These are phyloP conservation scores for Fraxinus anomala DNA, from an alignment of 257 asterid genomes.

Conservation along the genomic window DNA sequence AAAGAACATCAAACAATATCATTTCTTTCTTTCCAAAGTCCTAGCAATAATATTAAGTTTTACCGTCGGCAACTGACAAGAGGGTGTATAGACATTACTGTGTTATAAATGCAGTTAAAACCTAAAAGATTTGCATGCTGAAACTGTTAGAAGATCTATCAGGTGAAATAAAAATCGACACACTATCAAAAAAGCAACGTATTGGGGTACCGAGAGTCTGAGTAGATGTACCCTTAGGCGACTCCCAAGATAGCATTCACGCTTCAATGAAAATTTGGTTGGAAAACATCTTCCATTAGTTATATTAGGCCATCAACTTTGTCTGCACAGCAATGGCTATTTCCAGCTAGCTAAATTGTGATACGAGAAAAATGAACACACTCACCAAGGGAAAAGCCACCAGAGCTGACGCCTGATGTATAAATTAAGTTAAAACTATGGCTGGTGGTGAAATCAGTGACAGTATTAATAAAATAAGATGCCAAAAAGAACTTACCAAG, in stretches of 20 bases:
- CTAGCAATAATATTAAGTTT: background rate
- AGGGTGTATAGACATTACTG: background rate
- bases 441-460: constrained; percentile 5
- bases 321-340: constrained; percentile 10
- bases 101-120: background rate
- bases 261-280: background rate
- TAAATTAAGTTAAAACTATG: constrained; percentile 24
- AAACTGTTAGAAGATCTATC: background rate
- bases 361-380: constrained; percentile 49
- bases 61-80: background rate
- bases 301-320: constrained; percentile 22
- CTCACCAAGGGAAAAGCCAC: constrained; percentile 63
- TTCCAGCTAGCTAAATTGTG: constrained; percentile 48
- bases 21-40: background rate
- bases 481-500: constrained; percentile 47
- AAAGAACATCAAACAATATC: background rate
- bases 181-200: background rate
- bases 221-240: background rate
- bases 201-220: background rate
- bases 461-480: background rate
- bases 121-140: background rate
- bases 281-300: background rate
- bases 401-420: constrained; percentile 69
- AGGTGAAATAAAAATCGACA: background rate
- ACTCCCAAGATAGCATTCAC: constrained; percentile 18